Evolutionary conservation across 371 early-diverging fungal genomes (phyloP).

Genomic region (Syncephalastrum contaminatum): DNA sequence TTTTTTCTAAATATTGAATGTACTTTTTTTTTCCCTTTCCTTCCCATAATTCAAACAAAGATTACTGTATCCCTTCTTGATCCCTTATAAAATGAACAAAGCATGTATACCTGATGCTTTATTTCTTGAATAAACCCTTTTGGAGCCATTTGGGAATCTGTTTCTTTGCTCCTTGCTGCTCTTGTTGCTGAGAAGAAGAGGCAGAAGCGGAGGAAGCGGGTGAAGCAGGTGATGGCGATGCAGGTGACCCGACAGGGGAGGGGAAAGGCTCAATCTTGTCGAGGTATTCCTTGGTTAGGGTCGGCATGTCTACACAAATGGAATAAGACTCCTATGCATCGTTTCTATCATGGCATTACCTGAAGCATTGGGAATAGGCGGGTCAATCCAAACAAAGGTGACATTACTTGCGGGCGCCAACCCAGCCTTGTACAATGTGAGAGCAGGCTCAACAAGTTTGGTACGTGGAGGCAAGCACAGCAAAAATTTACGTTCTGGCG

Average conservation of each 20-base stretch:
- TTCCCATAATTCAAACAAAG: no score
- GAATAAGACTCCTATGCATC: neutral
- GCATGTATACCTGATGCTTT: conserved; percentile 1
- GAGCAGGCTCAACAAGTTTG: conserved; percentile 34
- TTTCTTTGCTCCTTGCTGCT: conserved; percentile 7
- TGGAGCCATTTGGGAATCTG: conserved; percentile 50
- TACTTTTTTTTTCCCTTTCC: no score
- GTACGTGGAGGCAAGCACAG: conserved; percentile 48
- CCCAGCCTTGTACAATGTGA: conserved; percentile 42
- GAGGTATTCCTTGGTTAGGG: conserved; percentile 26
- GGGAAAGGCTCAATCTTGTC: conserved; percentile 29
- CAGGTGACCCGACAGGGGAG: conserved; percentile 10
- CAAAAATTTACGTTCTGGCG: conserved; percentile 44
- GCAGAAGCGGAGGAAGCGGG: conserved; percentile 10
- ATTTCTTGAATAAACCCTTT: conserved; percentile 50
- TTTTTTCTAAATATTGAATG: no score
- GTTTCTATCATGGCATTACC: conserved; percentile 21
- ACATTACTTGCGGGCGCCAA: conserved; percentile 50
- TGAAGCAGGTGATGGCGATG: conserved; percentile 9
- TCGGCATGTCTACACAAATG: conserved; percentile 11
- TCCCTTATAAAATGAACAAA: neutral
- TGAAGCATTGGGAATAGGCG: conserved; percentile 13
- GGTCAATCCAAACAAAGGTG: conserved; percentile 47
- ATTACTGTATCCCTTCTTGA: no score
- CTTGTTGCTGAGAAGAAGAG: conserved; percentile 9